A percentile compares a stretch with the other conserved stretches of the same genome.
Evolutionary conservation across 2,329 filamentous ascomycete genomes (phyloP).

Genomic region (Cladosporium sp.): DNA sequence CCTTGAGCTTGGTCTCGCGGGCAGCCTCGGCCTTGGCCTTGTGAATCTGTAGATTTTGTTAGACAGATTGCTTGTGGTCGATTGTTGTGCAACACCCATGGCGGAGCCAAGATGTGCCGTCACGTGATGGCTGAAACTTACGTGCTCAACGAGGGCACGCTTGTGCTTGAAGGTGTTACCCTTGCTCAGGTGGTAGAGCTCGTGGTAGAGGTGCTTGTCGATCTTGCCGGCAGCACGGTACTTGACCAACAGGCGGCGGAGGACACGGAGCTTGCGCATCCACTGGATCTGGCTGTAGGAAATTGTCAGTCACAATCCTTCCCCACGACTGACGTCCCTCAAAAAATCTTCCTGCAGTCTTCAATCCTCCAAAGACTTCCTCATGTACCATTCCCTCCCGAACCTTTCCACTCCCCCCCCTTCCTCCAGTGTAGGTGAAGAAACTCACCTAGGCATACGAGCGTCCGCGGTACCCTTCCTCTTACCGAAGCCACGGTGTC

Average conservation of each 20-base stretch:
- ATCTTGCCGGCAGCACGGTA: slow-evolving; percentile 99
- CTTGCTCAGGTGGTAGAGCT: slow-evolving; percentile 99
- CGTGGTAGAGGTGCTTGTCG: slow-evolving; percentile 99
- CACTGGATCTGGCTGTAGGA: slow-evolving; percentile 82
- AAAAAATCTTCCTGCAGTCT: background rate
- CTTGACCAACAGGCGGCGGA: slow-evolving; percentile 98
- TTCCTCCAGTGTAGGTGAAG: slow-evolving; percentile 4
- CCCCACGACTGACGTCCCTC: background rate
- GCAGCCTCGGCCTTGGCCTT: slow-evolving; percentile 99
- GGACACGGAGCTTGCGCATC: slow-evolving; percentile 99
- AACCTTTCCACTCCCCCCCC: slow-evolving; percentile 5
- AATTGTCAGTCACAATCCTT: slow-evolving; percentile 26
- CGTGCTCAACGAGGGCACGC: slow-evolving; percentile 99
- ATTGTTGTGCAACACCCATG: too few species aligned
- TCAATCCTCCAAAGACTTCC: background rate
- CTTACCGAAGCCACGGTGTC: slow-evolving; percentile 99
- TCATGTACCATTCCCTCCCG: background rate
- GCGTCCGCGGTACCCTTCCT: slow-evolving; percentile 99
- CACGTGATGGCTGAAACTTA: slow-evolving; percentile 57
- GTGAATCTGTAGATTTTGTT: slow-evolving; percentile 69
- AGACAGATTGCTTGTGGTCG: slow-evolving; percentile 18
- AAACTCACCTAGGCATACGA: slow-evolving; percentile 91
- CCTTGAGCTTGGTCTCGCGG: slow-evolving; percentile 92
- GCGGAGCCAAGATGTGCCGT: slow-evolving; percentile 22
- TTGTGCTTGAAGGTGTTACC: slow-evolving; percentile 99